Conservation (phyloP, 2,329 filamentous ascomycete genomes). For the Colletotrichum musicola region DNA sequence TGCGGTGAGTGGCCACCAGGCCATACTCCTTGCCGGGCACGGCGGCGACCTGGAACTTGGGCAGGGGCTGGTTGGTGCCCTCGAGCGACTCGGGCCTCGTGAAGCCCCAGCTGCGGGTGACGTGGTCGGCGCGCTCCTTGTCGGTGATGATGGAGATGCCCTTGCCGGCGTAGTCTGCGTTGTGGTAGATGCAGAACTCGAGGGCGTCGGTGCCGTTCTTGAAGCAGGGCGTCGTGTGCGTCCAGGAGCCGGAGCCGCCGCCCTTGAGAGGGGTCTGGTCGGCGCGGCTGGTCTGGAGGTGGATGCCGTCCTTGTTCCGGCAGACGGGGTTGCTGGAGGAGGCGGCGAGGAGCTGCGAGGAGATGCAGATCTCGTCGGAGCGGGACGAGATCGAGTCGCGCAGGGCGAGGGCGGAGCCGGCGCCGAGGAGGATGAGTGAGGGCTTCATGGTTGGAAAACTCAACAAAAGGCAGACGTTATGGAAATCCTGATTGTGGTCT, state of each 20-base stretch:
- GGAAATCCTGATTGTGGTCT: conserved; percentile 20
- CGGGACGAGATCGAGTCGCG: conserved; percentile 36
- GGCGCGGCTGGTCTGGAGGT: conserved; percentile 29
- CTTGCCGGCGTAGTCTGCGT: conserved; percentile 50
- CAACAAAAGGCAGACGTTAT: neutral
- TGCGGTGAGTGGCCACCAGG: conserved; percentile 49
- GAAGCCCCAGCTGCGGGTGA: conserved; percentile 47
- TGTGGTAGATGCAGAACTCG: conserved; percentile 51
- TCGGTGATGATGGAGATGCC: conserved; percentile 56
- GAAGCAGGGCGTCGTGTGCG: conserved; percentile 31
- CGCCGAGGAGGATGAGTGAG: conserved; percentile 22
- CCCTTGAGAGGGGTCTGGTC: conserved; percentile 19
- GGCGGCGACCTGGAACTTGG: conserved; percentile 49
- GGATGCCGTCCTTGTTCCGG: conserved; percentile 40
- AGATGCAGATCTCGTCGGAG: conserved; percentile 38
- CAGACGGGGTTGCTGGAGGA: conserved; percentile 32
- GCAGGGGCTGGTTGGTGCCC: conserved; percentile 42
- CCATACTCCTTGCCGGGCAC: conserved; percentile 61
- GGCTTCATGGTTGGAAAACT: conserved; percentile 30
- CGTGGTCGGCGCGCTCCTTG: conserved; percentile 46
- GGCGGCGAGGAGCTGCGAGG: conserved; percentile 36
- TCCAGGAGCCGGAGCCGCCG: conserved; percentile 15
- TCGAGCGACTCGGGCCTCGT: conserved; percentile 41
- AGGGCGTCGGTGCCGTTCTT: conserved; percentile 31
- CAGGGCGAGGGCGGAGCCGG: conserved; percentile 27